Evolutionary conservation across 108 stramenopile genomes (phyloP).

Genomic region (Nitzschia putrida): DNA sequence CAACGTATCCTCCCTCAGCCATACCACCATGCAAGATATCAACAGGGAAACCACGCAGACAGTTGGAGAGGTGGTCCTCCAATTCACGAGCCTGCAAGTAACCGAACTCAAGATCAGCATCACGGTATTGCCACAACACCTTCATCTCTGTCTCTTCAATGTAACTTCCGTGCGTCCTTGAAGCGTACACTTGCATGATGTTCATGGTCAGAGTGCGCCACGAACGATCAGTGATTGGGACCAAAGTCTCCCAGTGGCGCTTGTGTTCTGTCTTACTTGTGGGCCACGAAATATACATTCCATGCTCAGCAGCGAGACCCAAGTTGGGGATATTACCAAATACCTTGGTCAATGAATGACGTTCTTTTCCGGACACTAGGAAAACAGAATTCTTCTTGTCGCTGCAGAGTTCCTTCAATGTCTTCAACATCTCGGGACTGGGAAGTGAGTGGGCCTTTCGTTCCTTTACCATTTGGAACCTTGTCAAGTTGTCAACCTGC

Average conservation of each 20-base stretch:
- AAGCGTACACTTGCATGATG: conserved; percentile 93
- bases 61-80: conserved; percentile 93
- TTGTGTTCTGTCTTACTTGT: conserved; percentile 55
- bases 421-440: conserved; percentile 65
- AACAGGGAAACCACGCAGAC: conserved; percentile 87
- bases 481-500: conserved; percentile 69
- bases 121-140: conserved; percentile 95
- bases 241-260: conserved; percentile 81
- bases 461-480: conserved; percentile 94
- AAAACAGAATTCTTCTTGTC: conserved; percentile 90
- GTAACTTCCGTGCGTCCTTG: conserved; percentile 89
- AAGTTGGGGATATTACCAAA: conserved; percentile 80
- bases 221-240: conserved; percentile 88
- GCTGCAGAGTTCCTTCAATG: conserved; percentile 74
- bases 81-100: conserved; percentile 92
- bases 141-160: conserved; percentile 92
- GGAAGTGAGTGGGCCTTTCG: conserved; percentile 69
- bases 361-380: conserved; percentile 88
- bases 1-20: conserved; percentile 86
- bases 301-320: conserved; percentile 91
- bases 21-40: conserved; percentile 92
- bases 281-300: conserved; percentile 93
- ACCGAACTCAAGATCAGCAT: conserved; percentile 98
- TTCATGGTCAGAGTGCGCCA: conserved; percentile 82
- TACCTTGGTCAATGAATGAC: conserved; percentile 76